phyloP scores from a whole-genome alignment of 352 stramenopile genomes.

The Phytophthora hibernalis region DNA sequence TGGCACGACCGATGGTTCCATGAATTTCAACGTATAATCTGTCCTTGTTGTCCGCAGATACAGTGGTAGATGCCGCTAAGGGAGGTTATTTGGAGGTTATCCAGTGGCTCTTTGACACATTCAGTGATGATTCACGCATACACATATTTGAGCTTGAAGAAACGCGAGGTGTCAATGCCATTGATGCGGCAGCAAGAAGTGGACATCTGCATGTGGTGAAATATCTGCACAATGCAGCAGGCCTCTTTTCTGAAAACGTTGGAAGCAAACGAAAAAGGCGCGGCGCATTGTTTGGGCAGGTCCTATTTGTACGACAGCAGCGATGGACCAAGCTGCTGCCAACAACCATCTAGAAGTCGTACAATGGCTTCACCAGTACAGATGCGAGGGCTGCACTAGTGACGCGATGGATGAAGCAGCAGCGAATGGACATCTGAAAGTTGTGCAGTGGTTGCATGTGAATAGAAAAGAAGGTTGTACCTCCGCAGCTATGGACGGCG shows the following conservation, averaged over 20 bases:
- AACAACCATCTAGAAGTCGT: background rate
- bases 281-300: background rate
- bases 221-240: background rate
- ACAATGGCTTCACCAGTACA: background rate
- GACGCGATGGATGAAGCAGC: background rate
- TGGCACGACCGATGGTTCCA: too few relatives aligned
- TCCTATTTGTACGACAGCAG: background rate
- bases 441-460: background rate
- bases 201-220: slow-evolving; percentile 9
- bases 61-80: too few relatives aligned
- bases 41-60: too few relatives aligned
- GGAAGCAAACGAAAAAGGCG: background rate
- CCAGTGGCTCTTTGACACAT: too few relatives aligned
- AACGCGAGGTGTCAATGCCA: background rate
- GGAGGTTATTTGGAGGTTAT: too few relatives aligned
- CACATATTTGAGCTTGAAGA: too few relatives aligned
- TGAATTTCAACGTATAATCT: too few relatives aligned
- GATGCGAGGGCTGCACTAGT: background rate
- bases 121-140: too few relatives aligned
- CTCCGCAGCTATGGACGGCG: background rate
- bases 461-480: background rate
- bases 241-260: background rate
- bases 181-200: slow-evolving; percentile 24
- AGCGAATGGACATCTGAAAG: background rate
- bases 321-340: background rate